Evolutionary conservation across 2,329 filamentous ascomycete species (phyloP), one percentile per base, ranked within the genome.

Genomic region (Coccinonectria pachysandricola): DNA sequence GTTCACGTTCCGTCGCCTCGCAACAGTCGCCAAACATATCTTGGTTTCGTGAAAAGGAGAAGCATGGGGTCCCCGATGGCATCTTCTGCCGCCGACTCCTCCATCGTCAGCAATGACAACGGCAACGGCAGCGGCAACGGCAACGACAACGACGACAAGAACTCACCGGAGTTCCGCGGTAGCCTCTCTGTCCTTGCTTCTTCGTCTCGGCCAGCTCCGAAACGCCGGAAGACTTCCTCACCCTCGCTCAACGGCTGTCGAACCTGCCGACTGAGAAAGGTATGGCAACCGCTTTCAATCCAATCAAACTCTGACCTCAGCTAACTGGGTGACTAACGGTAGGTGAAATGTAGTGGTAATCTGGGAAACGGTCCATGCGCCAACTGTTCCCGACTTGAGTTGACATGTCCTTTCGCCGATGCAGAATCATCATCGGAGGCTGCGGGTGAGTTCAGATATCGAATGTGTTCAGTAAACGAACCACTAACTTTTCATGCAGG

Each of bases 301-400:
- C 15, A 9, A 27, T 26, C 23, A 15, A 8, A 14, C 8, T 20
- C 8, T 21, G 12, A 12, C 9, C 8, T 26, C 12, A 23, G 9
- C 24, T 10, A n/a, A n/a, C 14, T 25, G 8, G 12, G 31, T 37
- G 16, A 30, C 31, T 23, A 19, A 14, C 19, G 21, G 8, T 38
- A 61, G 57, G 57, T 61, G n/a, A 60, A 58, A 49, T 62, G 57
- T 30, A 46, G 50, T 5, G 58, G 56, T 6, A 55, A 53, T 24
- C 49, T 50, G 10, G 45, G 43, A 12, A 43, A 46, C 21, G 53
- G 50, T 7, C 38, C 55, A 8, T 62, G 58, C 32, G 42, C 43
- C 24, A 58, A 56, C 31, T 62, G 58, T 29, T 38, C 43, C 12
- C 43, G 56, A 21, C 46, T 60, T 9, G 50, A 56, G 12, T 38